Base-by-base conservation (phyloP, 257 asterid species). In the Knoxia roxburghii region DNA sequence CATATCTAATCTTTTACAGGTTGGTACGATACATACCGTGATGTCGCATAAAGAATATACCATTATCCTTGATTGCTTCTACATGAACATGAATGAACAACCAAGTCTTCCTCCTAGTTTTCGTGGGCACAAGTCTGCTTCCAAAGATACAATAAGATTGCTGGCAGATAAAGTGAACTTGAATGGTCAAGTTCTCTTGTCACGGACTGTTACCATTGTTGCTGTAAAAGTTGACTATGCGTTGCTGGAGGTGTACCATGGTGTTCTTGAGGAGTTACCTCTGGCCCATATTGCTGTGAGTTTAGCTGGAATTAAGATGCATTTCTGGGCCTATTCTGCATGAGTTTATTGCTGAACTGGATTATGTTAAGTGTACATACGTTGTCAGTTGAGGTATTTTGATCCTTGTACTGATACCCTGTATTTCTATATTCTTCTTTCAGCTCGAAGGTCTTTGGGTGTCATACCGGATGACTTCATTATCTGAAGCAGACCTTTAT, bases 371-470 rank as follows among this genome's bases (percentile, higher is more conserved):
- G 23, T 52, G 35, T 55, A 51, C 70, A 21, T 30, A 30, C 35
- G 43, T 59, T 7, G 14, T 18, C 23, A 32, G 49, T 39, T 52
- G 14, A 43, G 66, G 26, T 20, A 3, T 12, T 23, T 21, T 37
- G 17, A 21, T 35, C 18, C 32, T 58, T 24, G 20, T 62, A 37
- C 24, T 68, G 52, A 29, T 49, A 68, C 68, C 65, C 20, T 73
- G 55, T 60, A 43, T 53, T 14, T 67, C 40, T 75, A 18, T 61
- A 65, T 54, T 62, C 29, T 64, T 75, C 49, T 58, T 79, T 83
- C 88, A 94, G 99, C 92, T 94, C 69, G 99, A 94, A 76, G 95
- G 95, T 68, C 97, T 94, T 75, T 94, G 99, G 99, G 91, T 90
- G 49, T 86, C 97, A 50, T 90, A 90, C 78, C 86, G 99, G 68